Evolutionary conservation across 108 stramenopile genomes (phyloP).

Genomic region (Mediolabrus comicus): DNA sequence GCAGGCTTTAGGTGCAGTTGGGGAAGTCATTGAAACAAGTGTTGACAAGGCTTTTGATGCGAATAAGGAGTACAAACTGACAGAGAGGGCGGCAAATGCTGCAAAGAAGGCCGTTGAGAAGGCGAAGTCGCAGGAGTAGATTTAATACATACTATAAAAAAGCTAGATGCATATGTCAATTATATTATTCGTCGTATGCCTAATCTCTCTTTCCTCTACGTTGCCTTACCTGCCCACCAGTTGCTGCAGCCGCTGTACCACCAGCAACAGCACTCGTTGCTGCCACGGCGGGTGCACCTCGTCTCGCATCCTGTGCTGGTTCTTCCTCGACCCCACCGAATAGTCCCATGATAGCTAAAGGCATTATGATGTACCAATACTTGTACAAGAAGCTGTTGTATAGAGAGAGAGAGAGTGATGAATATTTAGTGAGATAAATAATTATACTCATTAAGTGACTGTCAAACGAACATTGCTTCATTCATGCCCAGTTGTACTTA

Average conservation of each 20-base stretch:
- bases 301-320: constrained; percentile 7
- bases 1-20: constrained; percentile 47
- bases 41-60: constrained; percentile 48
- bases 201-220: constrained; percentile 44
- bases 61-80: constrained; percentile 49
- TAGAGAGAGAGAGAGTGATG: neutral
- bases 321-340: constrained; percentile 43
- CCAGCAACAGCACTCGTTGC: constrained; percentile 6
- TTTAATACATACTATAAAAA: neutral
- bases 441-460: no score
- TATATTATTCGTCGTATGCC: neutral
- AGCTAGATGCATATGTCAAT: neutral
- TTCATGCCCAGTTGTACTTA: neutral
- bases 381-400: constrained; percentile 44
- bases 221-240: constrained; percentile 16
- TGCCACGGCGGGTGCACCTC: neutral
- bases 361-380: constrained; percentile 86
- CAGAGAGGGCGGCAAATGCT: constrained; percentile 43
- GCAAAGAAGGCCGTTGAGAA: constrained; percentile 47
- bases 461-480: no score
- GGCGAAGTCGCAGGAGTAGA: constrained; percentile 10
- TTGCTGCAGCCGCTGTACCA: constrained; percentile 1
- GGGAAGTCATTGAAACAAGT: constrained; percentile 47
- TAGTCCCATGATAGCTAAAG: constrained; percentile 56
- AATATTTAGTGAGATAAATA: no score